Evolutionary conservation across 495 filamentous ascomycete species (phyloP), one percentile per base, ranked within the genome.

Genomic region (Niebla homalea): DNA sequence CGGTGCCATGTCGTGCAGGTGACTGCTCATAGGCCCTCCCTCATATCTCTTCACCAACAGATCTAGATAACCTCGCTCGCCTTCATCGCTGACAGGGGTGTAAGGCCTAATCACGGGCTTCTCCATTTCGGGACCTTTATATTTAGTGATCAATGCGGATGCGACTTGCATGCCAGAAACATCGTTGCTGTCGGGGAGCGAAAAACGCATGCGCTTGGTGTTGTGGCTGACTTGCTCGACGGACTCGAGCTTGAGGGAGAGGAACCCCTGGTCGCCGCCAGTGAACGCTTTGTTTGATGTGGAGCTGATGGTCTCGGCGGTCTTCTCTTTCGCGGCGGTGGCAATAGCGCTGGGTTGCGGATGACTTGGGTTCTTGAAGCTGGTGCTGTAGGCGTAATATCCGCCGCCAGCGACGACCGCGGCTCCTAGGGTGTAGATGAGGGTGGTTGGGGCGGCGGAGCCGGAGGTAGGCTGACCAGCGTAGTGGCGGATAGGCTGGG

Each of bases 31-130:
- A 40, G 87, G 83, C 18, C 92, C 92, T 58, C 79, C 73, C 53
- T 84, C 80, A 70, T 98, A 98, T 59, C 73, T 74, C 75, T 98
- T 98, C 62, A 98, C 78, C 35, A 97, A 63, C 37, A 98, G 78
- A 57, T 97, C 92, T 26, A 98, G 67, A 69, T 81, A 81, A 45
- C 92, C 92, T 57, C 75, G 75, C 20, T 50, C 21, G 83, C 85
- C 79, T 68, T 93, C 87, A 62, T 93, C 88, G 61, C 77, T 92
- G 54, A 81, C 74, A 21, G 92, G 92, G 10, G 92, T 98, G 70
- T 98, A 98, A 5, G 92, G 92, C 37, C 92, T 73, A 43, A 98
- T 75, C 8, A 85, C 79, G 40, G 83, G 77, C 65, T 98, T 97
- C 60, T 86, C 80, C 58, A 74, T 78, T 49, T 78, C 81, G 14